Evolutionary conservation across 345 rosid genomes (phyloP), one percentile per base, ranked within the genome.

Genomic region (Euphorbia lathyris): DNA sequence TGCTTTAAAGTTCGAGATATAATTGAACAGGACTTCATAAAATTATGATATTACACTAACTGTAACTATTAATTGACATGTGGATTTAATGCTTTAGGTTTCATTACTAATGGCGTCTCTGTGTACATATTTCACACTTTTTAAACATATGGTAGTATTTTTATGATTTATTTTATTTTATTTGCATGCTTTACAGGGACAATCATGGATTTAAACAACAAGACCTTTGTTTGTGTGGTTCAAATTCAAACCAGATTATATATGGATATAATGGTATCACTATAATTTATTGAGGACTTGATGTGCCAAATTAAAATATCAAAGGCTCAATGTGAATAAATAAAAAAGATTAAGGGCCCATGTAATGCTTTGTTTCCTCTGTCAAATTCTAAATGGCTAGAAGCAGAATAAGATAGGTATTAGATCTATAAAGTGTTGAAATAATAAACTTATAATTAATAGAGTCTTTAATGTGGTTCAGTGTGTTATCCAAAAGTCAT

Each of bases 131-230:
- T 45, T 7, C 19, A 45, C 51, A 0, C 1, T 45, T 29, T 34
- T 32, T 58, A 30, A 58, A 36, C 32, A 27, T 61, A 51, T 23
- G 9, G 16, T n/a, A n/a, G n/a, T n/a, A n/a, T n/a, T n/a, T n/a
- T n/a, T n/a, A n/a, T n/a, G n/a, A n/a, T n/a, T 67, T 29, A 50
- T 42, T 27, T 29, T 29, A 25, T 61, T 40, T 27, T 20, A 9
- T 66, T 25, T 59, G 29, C 27, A 19, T 55, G 48, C 57, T 69
- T 75, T 80, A 74, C 79, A 88, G 90, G 86, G 74, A 69, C 61
- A 74, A 53, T 25, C 12, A 50, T 53, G 75, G 78, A 58, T 68
- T 65, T 25, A 64, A 71, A 69, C 56, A 71, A 57, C 75, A 34
- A 70, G 79, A 65, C 36, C n/a, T 50, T 64, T 72, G 83, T 77